Percentiles rank a stretch among this genome's conserved stretches.
Conservation (phyloP, 257 asterid species). For the Mitragyna speciosa region DNA sequence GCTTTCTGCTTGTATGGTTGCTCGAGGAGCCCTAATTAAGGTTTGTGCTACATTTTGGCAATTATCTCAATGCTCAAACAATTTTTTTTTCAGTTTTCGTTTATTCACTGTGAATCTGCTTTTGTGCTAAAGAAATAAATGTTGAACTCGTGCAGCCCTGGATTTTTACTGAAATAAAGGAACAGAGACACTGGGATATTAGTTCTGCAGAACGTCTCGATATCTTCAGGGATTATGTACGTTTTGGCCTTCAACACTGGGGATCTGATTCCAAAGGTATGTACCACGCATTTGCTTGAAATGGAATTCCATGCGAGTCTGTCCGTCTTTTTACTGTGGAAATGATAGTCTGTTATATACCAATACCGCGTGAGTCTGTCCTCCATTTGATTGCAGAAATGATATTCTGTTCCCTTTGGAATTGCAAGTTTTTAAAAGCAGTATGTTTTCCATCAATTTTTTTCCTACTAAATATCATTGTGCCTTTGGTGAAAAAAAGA, state of each 20-base stretch:
- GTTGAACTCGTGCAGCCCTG: constrained; percentile 66
- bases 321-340: no score
- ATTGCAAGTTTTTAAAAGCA: not conserved
- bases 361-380: not conserved
- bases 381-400: not conserved
- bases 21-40: constrained; percentile 91
- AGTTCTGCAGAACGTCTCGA: constrained; percentile 74
- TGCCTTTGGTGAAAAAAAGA: not conserved
- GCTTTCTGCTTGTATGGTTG: constrained; percentile 89
- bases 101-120: not conserved
- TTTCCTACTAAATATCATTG: not conserved
- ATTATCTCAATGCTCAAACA: constrained; percentile 7
- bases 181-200: constrained; percentile 98
- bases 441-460: constrained; percentile 7
- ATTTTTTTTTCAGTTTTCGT: not conserved
- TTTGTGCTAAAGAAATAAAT: constrained; percentile 2
- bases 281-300: not conserved
- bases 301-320: not conserved
- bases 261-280: constrained; percentile 95
- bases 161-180: constrained; percentile 96
- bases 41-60: constrained; percentile 36
- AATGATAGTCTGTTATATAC: no score
- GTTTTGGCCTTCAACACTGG: constrained; percentile 94
- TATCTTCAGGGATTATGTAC: constrained; percentile 78
- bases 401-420: not conserved